Evolutionary conservation across 2,329 filamentous ascomycete genomes (phyloP), one percentile per base, ranked within the genome.

Genomic region (Pseudonectria buxi): DNA sequence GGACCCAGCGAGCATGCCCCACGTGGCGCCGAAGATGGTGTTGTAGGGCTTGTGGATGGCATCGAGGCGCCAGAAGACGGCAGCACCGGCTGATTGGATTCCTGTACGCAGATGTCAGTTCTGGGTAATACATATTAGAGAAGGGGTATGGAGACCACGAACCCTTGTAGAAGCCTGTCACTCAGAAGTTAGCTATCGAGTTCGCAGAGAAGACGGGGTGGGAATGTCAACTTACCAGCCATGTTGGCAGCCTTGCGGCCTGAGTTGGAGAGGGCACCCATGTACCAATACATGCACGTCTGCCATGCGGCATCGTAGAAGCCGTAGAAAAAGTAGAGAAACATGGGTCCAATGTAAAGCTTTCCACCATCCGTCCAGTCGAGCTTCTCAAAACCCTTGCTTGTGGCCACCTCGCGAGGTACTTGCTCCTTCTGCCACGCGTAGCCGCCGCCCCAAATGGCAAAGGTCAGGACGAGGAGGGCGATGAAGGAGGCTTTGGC

Each of bases 211-310:
- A 22, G 9, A 9, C 18, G 18, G 18, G 18, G 9, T 22, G 18
- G 9, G 18, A 22, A 22, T 6, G 18, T 22, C 5, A 22, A 33
- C 49, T 43, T 47, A 51, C 50, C 50, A 33, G 50, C 84, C 57
- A 90, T 82, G 68, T 95, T 94, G 66, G 89, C 88, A 15, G 89
- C 76, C 63, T 87, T 90, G 59, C 88, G 86, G 42, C 83, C 78
- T 46, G 89, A 94, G 74, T 95, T 95, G 56, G 85, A 88, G 29
- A 95, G 72, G 14, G 88, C 76, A 35, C 89, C 89, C 84, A 95
- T 94, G 69, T 83, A 89, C 51, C 49, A 55, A 45, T 53, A 55
- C 33, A 54, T 55, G 35, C 49, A 54, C 11, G 50, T 54, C 55
- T 83, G 79, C 77, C 77, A 83, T 13, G 78, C 66, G 2, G 79